Base-by-base conservation (phyloP, 192 early-diverging fungal genomes). In the Hyaloraphidium curvatum region DNA sequence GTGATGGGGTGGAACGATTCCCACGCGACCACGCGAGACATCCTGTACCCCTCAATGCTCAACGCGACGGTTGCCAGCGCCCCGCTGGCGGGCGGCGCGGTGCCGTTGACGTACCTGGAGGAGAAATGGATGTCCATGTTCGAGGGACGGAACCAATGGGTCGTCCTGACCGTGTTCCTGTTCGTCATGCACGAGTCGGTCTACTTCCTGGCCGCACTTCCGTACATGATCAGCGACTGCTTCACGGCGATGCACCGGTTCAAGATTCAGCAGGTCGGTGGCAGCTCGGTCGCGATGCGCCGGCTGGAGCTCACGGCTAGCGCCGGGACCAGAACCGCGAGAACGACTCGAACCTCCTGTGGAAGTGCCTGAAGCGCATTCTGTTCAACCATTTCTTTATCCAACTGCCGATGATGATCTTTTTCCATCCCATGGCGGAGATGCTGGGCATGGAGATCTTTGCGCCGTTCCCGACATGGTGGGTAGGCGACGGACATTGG, bases 121-220 rank as follows among this genome's bases (percentile, higher is more conserved):
- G 55, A 53, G n/a, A 51, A 71, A 26, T 86, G 83, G 83, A 59
- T 68, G 33, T 60, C 69, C 28, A 1, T 80, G 43, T 86, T 80
- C 39, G 76, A 74, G 23, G 81, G 72, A 23, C 79, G 74, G 53
- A 79, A 83, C 60, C 79, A 82, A 55, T 61, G 74, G 40, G 39
- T 87, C 35, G 78, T 78, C 28, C 80, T 84, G 9, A 76, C 83
- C 22, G 51, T 82, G 13, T 63, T 89, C 31, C 68, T 84, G 30
- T 90, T 96, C 63, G 27, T 77, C 27, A 78, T 86, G 72, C 89
- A 96, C 73, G 86, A 96, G 67, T 40, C 84, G 31, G 85, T 89
- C 53, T 92, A 87, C 68, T 92, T 89, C 72, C 81, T 77, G n/a
- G 81, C 89, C 22, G 89, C 80, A 64, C 25, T 90, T n/a, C 91